phyloP scores from a whole-genome alignment of 2,329 filamentous ascomycete genomes.

The Colletotrichum sp. region DNA sequence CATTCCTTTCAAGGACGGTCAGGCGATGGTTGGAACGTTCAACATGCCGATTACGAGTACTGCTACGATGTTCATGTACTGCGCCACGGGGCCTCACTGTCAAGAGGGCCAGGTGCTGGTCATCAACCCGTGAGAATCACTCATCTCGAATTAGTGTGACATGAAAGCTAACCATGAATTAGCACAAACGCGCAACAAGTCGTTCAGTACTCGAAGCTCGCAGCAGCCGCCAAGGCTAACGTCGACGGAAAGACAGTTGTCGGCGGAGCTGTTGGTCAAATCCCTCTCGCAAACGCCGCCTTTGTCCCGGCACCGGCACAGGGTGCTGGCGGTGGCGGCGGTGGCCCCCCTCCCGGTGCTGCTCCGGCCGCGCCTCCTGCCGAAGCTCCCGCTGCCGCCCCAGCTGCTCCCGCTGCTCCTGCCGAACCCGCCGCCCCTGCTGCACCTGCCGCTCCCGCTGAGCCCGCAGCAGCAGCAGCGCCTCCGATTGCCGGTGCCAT shows the following conservation, averaged over 20 bases:
- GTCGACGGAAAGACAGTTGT: slow-evolving; percentile 30
- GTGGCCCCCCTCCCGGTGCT: not conserved
- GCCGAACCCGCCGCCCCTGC: not conserved
- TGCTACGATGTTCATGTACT: slow-evolving; percentile 55
- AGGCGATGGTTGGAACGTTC: slow-evolving; percentile 47
- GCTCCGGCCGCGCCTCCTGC: not conserved
- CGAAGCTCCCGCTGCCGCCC: not conserved
- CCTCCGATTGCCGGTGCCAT: not conserved
- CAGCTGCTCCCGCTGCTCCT: not conserved
- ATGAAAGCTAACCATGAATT: slow-evolving; percentile 1
- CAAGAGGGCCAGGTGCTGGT: slow-evolving; percentile 55
- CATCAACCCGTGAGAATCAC: slow-evolving; percentile 47
- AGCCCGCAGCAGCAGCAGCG: not conserved
- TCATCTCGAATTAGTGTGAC: not conserved
- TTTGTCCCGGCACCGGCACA: slow-evolving; percentile 28
- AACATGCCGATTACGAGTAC: slow-evolving; percentile 48
- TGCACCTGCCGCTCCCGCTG: not conserved
- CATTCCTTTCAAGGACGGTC: slow-evolving; percentile 39
- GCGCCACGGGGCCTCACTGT: slow-evolving; percentile 52
- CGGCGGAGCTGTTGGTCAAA: slow-evolving; percentile 31
- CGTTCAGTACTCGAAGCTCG: slow-evolving; percentile 29
- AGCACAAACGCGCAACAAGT: slow-evolving; percentile 31
- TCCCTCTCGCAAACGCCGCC: slow-evolving; percentile 31
- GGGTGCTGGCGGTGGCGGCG: slow-evolving; percentile 6
- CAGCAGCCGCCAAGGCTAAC: slow-evolving; percentile 24